phyloP scores from a whole-genome alignment of 2,329 filamentous ascomycete genomes.

The Fusarium pilosicola region DNA sequence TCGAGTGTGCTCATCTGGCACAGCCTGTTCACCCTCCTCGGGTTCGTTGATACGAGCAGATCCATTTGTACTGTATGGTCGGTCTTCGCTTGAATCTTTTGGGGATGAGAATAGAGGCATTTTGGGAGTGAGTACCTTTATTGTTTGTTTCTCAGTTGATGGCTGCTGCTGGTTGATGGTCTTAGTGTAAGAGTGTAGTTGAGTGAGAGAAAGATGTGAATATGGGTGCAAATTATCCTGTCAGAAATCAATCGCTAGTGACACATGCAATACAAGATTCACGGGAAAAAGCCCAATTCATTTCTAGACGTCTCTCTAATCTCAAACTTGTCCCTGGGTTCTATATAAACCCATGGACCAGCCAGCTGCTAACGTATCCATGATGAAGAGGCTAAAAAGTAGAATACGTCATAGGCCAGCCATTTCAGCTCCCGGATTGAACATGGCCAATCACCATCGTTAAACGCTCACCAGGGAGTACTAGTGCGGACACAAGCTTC shows the following conservation, averaged over 20 bases:
- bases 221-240: not conserved
- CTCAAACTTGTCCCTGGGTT: constrained; percentile 9
- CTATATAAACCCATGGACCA: constrained; percentile 23
- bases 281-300: not conserved
- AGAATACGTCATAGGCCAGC: constrained; percentile 41
- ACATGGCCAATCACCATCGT: constrained; percentile 30
- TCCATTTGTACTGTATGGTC: constrained; percentile 23
- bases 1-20: constrained; percentile 66
- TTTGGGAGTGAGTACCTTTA: not conserved
- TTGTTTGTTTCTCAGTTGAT: not conserved
- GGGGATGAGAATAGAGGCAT: constrained; percentile 50
- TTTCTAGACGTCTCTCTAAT: not conserved
- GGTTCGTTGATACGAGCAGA: not conserved
- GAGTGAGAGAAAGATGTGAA: not conserved
- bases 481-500: constrained; percentile 36
- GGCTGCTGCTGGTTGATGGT: not conserved
- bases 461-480: constrained; percentile 14
- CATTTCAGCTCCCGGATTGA: constrained; percentile 5
- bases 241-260: constrained; percentile 1
- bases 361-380: not conserved
- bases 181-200: not conserved
- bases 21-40: constrained; percentile 43
- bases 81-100: constrained; percentile 39
- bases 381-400: constrained; percentile 34
- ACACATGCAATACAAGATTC: constrained; percentile 8